Conservation (phyloP, 169 alveolate species). For the Plasmodium relictum region DNA sequence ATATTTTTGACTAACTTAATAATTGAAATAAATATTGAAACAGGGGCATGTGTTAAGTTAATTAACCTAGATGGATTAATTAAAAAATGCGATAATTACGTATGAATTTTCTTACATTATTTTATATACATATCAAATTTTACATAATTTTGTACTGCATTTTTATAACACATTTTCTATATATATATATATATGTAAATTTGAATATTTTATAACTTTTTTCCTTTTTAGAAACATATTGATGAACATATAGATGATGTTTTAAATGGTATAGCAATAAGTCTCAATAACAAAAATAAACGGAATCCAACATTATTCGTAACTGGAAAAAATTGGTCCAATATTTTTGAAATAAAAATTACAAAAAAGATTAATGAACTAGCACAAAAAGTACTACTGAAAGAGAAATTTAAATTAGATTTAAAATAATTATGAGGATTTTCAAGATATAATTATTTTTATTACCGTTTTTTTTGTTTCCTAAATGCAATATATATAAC, state of each 20-base stretch:
- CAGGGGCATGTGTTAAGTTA: conserved; percentile 67
- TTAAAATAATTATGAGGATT: too few species aligned
- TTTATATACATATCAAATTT: background rate
- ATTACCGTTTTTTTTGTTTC: too few species aligned
- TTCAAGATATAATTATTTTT: too few species aligned
- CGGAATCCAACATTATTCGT: conserved; percentile 27
- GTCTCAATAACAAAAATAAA: background rate
- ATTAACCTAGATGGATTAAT: conserved; percentile 64
- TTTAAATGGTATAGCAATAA: conserved; percentile 63
- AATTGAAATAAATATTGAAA: conserved; percentile 65
- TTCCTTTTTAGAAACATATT: conserved; percentile 4
- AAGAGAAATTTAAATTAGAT: conserved; percentile 4
- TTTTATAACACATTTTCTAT: background rate
- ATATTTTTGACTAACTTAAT: conserved; percentile 77
- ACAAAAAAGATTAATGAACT: background rate
- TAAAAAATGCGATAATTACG: conserved; percentile 24
- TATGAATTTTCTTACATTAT: background rate
- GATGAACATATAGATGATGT: conserved; percentile 19
- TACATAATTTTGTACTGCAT: background rate
- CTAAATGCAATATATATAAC: too few species aligned
- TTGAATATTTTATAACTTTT: background rate
- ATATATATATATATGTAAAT: background rate
- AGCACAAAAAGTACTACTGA: background rate
- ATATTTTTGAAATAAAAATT: conserved; percentile 61
- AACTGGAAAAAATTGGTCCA: conserved; percentile 71